These are phyloP conservation scores for Boletus pseudopeckii DNA, from an alignment of 768 basidiomycete genomes.

Conservation along the genomic window DNA sequence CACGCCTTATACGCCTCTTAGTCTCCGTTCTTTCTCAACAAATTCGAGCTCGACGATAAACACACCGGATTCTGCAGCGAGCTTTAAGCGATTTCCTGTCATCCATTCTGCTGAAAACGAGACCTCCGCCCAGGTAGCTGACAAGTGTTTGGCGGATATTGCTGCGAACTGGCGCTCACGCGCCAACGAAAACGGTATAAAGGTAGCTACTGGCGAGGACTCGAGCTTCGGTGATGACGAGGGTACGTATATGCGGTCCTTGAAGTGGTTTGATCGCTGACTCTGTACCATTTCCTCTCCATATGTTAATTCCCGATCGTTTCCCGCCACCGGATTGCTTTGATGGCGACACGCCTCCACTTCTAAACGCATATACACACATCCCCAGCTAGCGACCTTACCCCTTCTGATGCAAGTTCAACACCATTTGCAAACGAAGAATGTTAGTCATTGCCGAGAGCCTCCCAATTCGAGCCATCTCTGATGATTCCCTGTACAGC, in stretches of 20 bases:
- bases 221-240: slow-evolving; percentile 48
- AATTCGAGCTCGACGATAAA: slow-evolving; percentile 51
- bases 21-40: slow-evolving; percentile 58
- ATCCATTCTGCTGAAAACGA: slow-evolving; percentile 45
- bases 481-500: slow-evolving; percentile 34
- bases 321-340: not conserved
- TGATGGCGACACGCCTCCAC: not conserved
- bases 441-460: slow-evolving; percentile 35
- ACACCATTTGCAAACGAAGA: slow-evolving; percentile 47
- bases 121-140: slow-evolving; percentile 28
- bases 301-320: slow-evolving; percentile 7
- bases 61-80: slow-evolving; percentile 48
- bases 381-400: slow-evolving; percentile 53
- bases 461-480: slow-evolving; percentile 16
- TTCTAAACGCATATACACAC: slow-evolving; percentile 32
- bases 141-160: slow-evolving; percentile 54
- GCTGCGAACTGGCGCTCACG: slow-evolving; percentile 70
- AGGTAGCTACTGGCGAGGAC: slow-evolving; percentile 45
- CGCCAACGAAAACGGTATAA: slow-evolving; percentile 69
- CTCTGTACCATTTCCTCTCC: not conserved
- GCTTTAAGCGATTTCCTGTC: slow-evolving; percentile 41
- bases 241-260: slow-evolving; percentile 34
- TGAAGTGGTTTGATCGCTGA: slow-evolving; percentile 16
- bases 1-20: slow-evolving; percentile 67
- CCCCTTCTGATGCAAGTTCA: slow-evolving; percentile 48